Base-by-base conservation (phyloP, 257 asterid species). In the Solanum lignicaule region DNA sequence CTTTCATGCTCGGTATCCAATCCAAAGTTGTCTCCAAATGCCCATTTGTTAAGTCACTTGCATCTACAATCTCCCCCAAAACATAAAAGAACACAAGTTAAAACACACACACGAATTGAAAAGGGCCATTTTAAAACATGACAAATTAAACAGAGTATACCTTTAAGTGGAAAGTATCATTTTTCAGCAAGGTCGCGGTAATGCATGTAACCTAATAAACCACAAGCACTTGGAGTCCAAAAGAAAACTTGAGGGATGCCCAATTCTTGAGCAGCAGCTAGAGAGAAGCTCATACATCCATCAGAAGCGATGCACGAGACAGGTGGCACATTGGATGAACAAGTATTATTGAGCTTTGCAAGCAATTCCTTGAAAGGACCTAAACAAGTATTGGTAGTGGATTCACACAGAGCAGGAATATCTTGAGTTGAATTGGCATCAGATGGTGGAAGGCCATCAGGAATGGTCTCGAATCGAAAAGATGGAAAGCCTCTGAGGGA, bases 221-320 rank as follows among this genome's bases (percentile, higher is more conserved):
- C 87, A 86, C 87, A 85, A 11, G 88, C 88, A 52, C 88, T 25
- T 25, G 1, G 58, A 14, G 88, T 86, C 86, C 75, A 79, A 31
- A 85, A 86, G n/a, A 85, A 29, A 16, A 76, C 55, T 5, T 36
- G 4, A 9, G 90, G 90, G 31, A 88, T 52, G 25, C 87, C 90
- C 35, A 88, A 20, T 16, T 88, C 88, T 21, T 86, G 83, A 6
- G 88, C 87, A 69, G 87, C 90, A 13, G 18, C 48, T 10, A 48
- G 33, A 69, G 88, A 20, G 33, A 86, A 88, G 31, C 88, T 68
- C 90, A 85, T 84, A 60, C 20, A 38, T 21, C 90, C 93, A 84
- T 95, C 95, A 2, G 98, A 90, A 81, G 93, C 90, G 23, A 93
- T 89, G 88, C 96, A 92, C 3, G 91, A 88, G 1, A 93, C 95